Evolutionary conservation across 495 filamentous ascomycete species (phyloP).

Genomic region (Hypoxylon lenormandii): DNA sequence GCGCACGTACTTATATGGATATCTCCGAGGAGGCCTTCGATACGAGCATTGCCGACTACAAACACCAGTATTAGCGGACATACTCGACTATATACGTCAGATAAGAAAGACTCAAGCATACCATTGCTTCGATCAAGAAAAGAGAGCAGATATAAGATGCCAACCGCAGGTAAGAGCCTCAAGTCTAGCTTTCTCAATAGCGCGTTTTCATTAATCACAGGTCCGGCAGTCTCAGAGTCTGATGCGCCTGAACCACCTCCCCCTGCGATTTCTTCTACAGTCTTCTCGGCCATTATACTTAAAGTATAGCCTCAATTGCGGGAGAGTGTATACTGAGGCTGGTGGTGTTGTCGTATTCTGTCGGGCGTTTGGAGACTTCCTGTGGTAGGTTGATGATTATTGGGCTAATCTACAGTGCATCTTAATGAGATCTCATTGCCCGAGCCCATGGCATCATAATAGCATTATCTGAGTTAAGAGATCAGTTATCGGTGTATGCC

Average conservation of each 20-base stretch:
- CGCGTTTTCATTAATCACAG: constrained; percentile 68
- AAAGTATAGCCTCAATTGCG: neutral
- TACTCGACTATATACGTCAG: neutral
- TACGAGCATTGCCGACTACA: constrained; percentile 61
- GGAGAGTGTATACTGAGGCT: neutral
- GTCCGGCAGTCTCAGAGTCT: constrained; percentile 42
- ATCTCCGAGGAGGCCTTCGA: constrained; percentile 73
- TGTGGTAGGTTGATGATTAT: neutral
- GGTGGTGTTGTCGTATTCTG: neutral
- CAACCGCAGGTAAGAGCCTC: constrained; percentile 73
- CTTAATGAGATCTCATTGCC: constrained; percentile 1
- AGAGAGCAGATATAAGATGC: constrained; percentile 76
- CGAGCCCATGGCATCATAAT: constrained; percentile 39
- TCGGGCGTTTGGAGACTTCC: neutral
- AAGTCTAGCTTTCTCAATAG: constrained; percentile 75
- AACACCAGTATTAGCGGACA: constrained; percentile 17
- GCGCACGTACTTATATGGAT: constrained; percentile 67
- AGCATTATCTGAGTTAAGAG: constrained; percentile 32
- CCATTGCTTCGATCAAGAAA: constrained; percentile 82
- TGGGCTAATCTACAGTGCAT: constrained; percentile 4
- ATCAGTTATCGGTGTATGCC: constrained; percentile 1
- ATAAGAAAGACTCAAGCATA: constrained; percentile 38
- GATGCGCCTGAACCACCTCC: constrained; percentile 37
- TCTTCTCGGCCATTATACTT: constrained; percentile 33
- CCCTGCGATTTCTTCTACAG: constrained; percentile 5